Percentiles rank a stretch among this genome's conserved stretches.
Evolutionary conservation across 169 alveolate genomes (phyloP).

Genomic region (Plasmodium coatneyi): DNA sequence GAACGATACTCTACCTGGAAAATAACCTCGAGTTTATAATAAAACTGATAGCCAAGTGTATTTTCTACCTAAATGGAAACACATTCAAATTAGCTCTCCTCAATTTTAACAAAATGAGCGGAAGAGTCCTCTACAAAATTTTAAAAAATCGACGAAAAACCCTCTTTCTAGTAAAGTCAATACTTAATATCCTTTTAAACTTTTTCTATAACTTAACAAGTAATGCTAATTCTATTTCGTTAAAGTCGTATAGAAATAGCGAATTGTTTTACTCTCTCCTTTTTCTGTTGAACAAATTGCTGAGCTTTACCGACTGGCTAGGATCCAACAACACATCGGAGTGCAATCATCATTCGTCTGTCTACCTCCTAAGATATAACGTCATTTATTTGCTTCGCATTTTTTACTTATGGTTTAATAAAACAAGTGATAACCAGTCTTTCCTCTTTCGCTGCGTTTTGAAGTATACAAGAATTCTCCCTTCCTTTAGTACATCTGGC

Average conservation of each 20-base stretch:
- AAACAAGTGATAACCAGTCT: slow-evolving; percentile 68
- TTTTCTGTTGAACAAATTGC: slow-evolving; percentile 45
- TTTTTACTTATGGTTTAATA: slow-evolving; percentile 67
- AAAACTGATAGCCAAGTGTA: slow-evolving; percentile 45
- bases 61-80: slow-evolving; percentile 47
- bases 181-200: slow-evolving; percentile 54
- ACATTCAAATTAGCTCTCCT: slow-evolving; percentile 49
- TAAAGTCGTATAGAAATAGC: slow-evolving; percentile 61
- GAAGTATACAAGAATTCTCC: slow-evolving; percentile 67
- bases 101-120: slow-evolving; percentile 59
- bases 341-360: slow-evolving; percentile 71
- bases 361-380: slow-evolving; percentile 56
- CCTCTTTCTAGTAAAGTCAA: slow-evolving; percentile 24
- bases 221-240: slow-evolving; percentile 10
- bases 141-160: slow-evolving; percentile 46
- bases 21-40: slow-evolving; percentile 66
- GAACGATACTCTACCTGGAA: slow-evolving; percentile 41
- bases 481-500: slow-evolving; percentile 61
- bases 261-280: slow-evolving; percentile 54
- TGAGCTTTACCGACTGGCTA: slow-evolving; percentile 73
- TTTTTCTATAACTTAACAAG: slow-evolving; percentile 65
- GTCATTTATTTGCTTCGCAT: slow-evolving; percentile 62
- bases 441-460: slow-evolving; percentile 58
- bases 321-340: slow-evolving; percentile 73
- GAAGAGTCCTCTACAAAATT: slow-evolving; percentile 43